phyloP scores from a whole-genome alignment of 176 grass and related monocot species.

The Oryza rufipogon region DNA sequence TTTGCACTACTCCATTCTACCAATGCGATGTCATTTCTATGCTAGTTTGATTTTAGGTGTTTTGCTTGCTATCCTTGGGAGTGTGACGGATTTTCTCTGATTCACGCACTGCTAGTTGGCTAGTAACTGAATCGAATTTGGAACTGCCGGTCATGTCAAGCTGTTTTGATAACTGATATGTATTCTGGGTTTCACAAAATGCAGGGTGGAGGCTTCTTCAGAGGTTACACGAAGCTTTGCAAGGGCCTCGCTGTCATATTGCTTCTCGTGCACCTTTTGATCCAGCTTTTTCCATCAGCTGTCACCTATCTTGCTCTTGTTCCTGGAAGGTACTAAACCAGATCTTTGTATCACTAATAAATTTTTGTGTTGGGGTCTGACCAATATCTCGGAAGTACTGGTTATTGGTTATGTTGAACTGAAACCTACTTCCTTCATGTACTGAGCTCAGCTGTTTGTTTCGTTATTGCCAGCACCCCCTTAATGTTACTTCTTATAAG shows the following conservation, averaged over 20 bases:
- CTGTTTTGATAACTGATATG: constrained; percentile 3
- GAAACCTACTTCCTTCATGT: not conserved
- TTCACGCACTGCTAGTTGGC: not conserved
- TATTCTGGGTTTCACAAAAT: constrained; percentile 8
- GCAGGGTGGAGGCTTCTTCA: constrained; percentile 77
- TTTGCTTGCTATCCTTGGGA: not conserved
- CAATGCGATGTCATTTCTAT: not conserved
- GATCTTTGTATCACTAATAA: not conserved
- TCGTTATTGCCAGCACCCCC: not conserved
- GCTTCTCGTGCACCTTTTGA: constrained; percentile 64
- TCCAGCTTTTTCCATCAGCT: constrained; percentile 77
- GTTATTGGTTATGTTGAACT: constrained; percentile 5
- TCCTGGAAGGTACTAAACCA: constrained; percentile 68
- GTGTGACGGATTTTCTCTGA: not conserved
- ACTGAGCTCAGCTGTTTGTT: not conserved
- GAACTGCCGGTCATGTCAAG: not conserved
- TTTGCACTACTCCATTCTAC: not conserved
- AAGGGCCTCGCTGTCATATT: constrained; percentile 86
- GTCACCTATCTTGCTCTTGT: constrained; percentile 83
- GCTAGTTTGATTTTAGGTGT: not conserved
- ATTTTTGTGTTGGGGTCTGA: not conserved
- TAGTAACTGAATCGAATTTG: not conserved
- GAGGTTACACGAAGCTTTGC: constrained; percentile 89
- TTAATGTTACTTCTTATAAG: not conserved
- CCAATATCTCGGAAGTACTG: not conserved